Percentiles rank a stretch among this genome's conserved stretches.
Evolutionary conservation across 2,329 filamentous ascomycete species (phyloP).

Genomic region (Diaporthe ampelina): DNA sequence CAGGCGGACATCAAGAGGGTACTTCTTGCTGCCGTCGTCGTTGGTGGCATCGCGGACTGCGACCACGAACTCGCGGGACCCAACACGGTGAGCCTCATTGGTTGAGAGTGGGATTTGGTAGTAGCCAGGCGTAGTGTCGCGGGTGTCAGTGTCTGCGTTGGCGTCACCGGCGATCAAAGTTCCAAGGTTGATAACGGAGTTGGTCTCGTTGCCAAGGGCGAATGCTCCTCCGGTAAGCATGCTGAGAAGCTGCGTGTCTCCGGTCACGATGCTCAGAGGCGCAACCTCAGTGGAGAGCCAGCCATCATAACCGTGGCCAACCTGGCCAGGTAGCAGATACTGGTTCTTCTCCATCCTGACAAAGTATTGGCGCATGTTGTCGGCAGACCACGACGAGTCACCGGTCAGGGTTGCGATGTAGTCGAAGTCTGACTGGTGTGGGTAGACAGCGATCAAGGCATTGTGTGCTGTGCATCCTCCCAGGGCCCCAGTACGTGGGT

Average conservation of each 20-base stretch:
- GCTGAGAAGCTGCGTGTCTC: conserved; percentile 57
- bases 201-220: conserved; percentile 33
- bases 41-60: conserved; percentile 55
- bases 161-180: conserved; percentile 34
- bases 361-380: conserved; percentile 65
- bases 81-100: conserved; percentile 55
- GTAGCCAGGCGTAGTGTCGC: conserved; percentile 74
- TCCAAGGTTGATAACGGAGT: conserved; percentile 23
- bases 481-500: conserved; percentile 46
- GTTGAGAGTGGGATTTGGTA: conserved; percentile 54
- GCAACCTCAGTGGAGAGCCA: conserved; percentile 63
- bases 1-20: conserved; percentile 58
- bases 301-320: conserved; percentile 64
- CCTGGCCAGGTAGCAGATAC: conserved; percentile 47
- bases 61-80: conserved; percentile 49
- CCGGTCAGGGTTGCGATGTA: conserved; percentile 17
- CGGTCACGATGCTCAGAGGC: conserved; percentile 58
- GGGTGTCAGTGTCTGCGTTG: conserved; percentile 68
- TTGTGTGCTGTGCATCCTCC: conserved; percentile 60
- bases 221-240: conserved; percentile 32
- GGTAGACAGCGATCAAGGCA: conserved; percentile 43
- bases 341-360: conserved; percentile 59
- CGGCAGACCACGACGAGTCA: conserved; percentile 45
- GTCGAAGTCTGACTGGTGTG: conserved; percentile 18
- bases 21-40: conserved; percentile 45